A percentile compares a stretch with the other conserved stretches of the same genome.
These are phyloP conservation scores for Coemansia sp. DNA, from an alignment of 192 early-diverging fungal genomes.

Conservation along the genomic window DNA sequence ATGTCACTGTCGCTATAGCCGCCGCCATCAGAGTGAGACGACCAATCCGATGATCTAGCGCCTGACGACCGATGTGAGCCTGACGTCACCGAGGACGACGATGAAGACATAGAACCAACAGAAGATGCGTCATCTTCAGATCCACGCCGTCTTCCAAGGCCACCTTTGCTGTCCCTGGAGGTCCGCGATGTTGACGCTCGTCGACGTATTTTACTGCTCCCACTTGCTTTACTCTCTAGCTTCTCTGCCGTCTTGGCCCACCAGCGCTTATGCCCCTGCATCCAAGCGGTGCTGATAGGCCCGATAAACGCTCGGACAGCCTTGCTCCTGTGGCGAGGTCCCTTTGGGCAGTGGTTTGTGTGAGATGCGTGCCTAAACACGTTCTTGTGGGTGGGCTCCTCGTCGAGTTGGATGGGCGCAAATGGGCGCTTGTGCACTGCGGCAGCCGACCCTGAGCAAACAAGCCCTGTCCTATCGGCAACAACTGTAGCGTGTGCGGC, in stretches of 20 bases:
- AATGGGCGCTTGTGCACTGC: conserved; percentile 43
- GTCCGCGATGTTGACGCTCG: conserved; percentile 11
- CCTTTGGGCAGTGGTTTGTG: neutral
- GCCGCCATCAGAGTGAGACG: conserved; percentile 9
- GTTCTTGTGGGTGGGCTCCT: conserved; percentile 28
- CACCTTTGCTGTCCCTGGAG: conserved; percentile 13
- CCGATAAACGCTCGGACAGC: conserved; percentile 47
- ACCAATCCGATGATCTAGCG: conserved; percentile 33
- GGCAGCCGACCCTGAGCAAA: conserved; percentile 2
- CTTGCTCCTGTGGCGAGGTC: conserved; percentile 8
- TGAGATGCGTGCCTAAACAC: conserved; percentile 22
- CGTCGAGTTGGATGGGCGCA: conserved; percentile 24
- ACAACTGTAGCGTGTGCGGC: neutral
- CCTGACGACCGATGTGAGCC: conserved; percentile 5
- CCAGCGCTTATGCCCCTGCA: conserved; percentile 55
- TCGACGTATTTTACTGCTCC: conserved; percentile 26
- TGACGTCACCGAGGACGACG: conserved; percentile 9
- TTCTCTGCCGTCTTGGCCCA: conserved; percentile 41
- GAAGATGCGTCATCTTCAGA: neutral
- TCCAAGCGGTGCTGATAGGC: conserved; percentile 34
- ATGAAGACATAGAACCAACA: conserved; percentile 11
- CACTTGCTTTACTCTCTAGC: conserved; percentile 19
- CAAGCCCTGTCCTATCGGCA: neutral
- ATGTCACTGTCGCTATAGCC: neutral
- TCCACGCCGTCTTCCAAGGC: conserved; percentile 8